Evolutionary conservation across 768 basidiomycete genomes (phyloP).

Genomic region (Lactifluus piperatus): DNA sequence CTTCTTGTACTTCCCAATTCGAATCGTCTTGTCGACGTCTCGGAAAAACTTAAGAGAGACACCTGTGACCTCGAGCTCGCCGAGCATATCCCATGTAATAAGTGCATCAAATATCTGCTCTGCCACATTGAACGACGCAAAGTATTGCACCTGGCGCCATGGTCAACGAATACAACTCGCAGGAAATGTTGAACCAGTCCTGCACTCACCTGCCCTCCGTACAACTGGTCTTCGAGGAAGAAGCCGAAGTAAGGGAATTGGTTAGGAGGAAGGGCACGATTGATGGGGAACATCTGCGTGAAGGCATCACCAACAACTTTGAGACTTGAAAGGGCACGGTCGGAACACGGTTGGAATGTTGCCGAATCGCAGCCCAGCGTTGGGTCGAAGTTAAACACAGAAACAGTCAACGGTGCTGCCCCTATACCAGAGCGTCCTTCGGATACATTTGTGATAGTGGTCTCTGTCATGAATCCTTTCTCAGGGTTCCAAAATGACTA

Average conservation of each 20-base stretch:
- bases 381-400: conserved; percentile 15
- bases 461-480: conserved; percentile 10
- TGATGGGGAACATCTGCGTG: conserved; percentile 1
- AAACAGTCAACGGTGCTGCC: not conserved
- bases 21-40: not conserved
- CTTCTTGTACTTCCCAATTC: not conserved
- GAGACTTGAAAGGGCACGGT: conserved; percentile 6
- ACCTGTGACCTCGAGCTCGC: conserved; percentile 21
- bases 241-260: not conserved
- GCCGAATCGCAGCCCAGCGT: conserved; percentile 8
- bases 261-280: not conserved
- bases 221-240: conserved; percentile 2
- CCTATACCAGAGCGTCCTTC: conserved; percentile 12
- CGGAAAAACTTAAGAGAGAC: conserved; percentile 24
- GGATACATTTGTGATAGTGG: conserved; percentile 6
- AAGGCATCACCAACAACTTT: conserved; percentile 10
- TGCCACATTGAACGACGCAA: conserved; percentile 24
- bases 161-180: not conserved
- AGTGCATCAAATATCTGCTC: conserved; percentile 26
- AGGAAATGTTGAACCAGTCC: not conserved
- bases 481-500: conserved; percentile 15
- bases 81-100: conserved; percentile 22
- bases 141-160: conserved; percentile 23
- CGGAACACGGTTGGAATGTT: conserved; percentile 15
- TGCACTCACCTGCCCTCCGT: conserved; percentile 4